These are phyloP conservation scores for Kwoniella sp. DNA, from an alignment of 768 basidiomycete species.

Conservation along the genomic window DNA sequence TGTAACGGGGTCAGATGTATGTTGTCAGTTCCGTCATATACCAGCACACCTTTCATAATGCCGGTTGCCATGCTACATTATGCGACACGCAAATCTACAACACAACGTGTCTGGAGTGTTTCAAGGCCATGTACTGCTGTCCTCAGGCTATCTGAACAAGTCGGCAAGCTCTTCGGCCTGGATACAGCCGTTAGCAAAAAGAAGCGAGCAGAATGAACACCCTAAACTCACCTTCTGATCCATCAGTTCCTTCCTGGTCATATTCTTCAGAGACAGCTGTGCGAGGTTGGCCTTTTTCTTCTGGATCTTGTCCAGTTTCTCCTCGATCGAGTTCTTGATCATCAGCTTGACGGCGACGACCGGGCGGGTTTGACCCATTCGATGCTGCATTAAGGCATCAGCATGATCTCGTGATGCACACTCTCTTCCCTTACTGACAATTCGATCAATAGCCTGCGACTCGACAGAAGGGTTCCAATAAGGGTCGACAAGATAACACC, in stretches of 20 bases:
- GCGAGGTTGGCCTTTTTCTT: constrained; percentile 90
- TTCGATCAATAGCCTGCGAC: constrained; percentile 96
- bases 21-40: no score
- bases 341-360: constrained; percentile 90
- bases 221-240: constrained; percentile 63
- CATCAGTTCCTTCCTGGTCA: constrained; percentile 81
- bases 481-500: constrained; percentile 95
- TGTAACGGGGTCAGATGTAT: no score
- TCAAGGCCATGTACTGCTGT: no score
- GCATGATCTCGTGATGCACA: not conserved
- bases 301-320: constrained; percentile 85
- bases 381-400: constrained; percentile 60
- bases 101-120: no score
- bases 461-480: constrained; percentile 98
- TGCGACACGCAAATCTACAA: no score
- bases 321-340: constrained; percentile 91
- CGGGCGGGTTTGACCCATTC: constrained; percentile 86
- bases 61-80: no score
- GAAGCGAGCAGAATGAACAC: constrained; percentile 2
- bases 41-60: no score
- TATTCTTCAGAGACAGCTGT: constrained; percentile 83
- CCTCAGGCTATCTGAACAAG: constrained; percentile 31
- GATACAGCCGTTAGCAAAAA: not conserved
- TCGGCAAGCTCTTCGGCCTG: constrained; percentile 36
- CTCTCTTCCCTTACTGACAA: constrained; percentile 70